A percentile compares a stretch with the other conserved stretches of the same genome.
Conservation (phyloP, 768 basidiomycete genomes). For the Tricholoma matsutake region DNA sequence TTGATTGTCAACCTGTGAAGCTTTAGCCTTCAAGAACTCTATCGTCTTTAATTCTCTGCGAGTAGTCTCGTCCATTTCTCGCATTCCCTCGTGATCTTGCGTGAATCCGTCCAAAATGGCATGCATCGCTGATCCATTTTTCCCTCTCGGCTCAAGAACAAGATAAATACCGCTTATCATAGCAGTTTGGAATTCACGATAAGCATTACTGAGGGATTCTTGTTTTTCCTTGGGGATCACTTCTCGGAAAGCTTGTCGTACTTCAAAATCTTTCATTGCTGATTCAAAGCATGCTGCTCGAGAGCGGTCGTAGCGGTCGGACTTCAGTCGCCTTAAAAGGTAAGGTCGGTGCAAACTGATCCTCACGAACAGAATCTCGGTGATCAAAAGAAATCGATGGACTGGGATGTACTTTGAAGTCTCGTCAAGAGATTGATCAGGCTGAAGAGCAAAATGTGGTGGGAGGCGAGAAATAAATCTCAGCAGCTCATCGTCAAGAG, state of each 20-base stretch:
- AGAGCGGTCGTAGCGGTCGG: constrained; percentile 79
- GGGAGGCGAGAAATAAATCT: constrained; percentile 76
- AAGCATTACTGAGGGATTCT: constrained; percentile 75
- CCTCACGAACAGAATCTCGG: constrained; percentile 85
- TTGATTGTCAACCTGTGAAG: constrained; percentile 49
- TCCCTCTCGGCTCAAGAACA: constrained; percentile 72
- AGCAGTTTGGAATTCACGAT: constrained; percentile 84
- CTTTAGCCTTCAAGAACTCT: constrained; percentile 72
- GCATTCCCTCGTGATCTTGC: constrained; percentile 57
- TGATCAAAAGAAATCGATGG: constrained; percentile 86
- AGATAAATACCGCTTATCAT: constrained; percentile 90
- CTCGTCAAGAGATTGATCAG: constrained; percentile 77
- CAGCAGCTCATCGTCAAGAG: constrained; percentile 80
- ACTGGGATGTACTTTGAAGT: constrained; percentile 63
- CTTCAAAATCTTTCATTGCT: constrained; percentile 81
- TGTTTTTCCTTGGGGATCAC: constrained; percentile 59
- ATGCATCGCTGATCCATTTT: constrained; percentile 70
- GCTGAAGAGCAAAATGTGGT: constrained; percentile 70
- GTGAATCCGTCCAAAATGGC: constrained; percentile 77
- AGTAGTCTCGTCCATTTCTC: constrained; percentile 81
- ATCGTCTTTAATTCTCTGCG: constrained; percentile 81
- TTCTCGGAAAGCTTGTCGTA: constrained; percentile 67
- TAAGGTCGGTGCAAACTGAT: constrained; percentile 88
- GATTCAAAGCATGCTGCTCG: constrained; percentile 88
- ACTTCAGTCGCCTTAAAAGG: constrained; percentile 72